Evolutionary conservation across 2,329 filamentous ascomycete species (phyloP), one percentile per base, ranked within the genome.

Genomic region (Fusarium irregulare): DNA sequence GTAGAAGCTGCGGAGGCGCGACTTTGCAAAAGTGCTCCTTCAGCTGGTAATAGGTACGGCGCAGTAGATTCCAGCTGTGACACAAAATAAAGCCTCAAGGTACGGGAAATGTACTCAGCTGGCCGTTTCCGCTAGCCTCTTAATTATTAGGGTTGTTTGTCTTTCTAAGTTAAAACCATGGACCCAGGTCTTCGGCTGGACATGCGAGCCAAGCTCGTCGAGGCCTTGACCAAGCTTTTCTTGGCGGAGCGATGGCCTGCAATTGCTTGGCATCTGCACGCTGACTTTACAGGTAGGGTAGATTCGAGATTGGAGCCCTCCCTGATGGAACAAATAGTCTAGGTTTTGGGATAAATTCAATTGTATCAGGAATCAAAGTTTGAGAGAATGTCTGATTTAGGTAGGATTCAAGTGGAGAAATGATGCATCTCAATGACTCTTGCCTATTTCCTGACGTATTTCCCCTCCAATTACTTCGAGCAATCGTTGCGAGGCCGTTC

Each of bases 181-280:
- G 44, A 51, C 51, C 64, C 46, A 61, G 62, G 48, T 56, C 62
- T 62, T 62, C 45, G 61, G 60, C 59, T 58, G 42, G 45, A 71
- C 56, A 56, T 61, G 67, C 61, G 60, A 71, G 64, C 70, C 72
- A 74, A 73, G 69, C 69, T 68, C 55, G 60, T 71, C 62, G 66
- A 75, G 60, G 58, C 51, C 61, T 62, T 45, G 66, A 74, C 70
- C 75, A 76, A 76, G 75, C 75, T 76, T 76, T 72, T 72, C 74
- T 76, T 76, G 75, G 75, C 75, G 65, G 50, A 68, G 70, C 68
- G 65, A 66, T 68, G 66, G 64, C 50, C 53, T 61, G 60, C 46
- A 60, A 60, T 49, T 61, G 42, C 73, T 75, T 75, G 73, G 73
- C 73, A 73, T 67, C 64, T 75, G 73, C 66, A 71, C 58, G 61